Evolutionary conservation across 305 asterid genomes (phyloP), one percentile per base, ranked within the genome.

Genomic region (Fraxinus latifolia): DNA sequence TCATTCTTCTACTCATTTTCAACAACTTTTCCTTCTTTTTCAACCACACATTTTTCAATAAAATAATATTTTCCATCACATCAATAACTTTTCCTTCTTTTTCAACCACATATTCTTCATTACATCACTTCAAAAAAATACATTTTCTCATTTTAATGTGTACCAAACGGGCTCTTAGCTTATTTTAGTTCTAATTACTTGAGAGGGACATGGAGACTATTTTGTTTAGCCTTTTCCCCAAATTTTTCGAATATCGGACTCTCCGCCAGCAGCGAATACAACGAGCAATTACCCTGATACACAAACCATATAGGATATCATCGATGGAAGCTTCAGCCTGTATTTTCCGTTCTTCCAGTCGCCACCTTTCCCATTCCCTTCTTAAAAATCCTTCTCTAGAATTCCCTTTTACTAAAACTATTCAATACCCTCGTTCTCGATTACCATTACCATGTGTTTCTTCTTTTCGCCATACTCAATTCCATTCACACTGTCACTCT

Each of bases 321-420:
- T 14, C 81, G 76, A 91, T 91, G 95, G 93, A 89, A 85, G 85
- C 91, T 76, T 86, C 92, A 6, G 83, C 89, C 36, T 87, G 91
- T 86, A 47, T 89, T 83, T 80, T 86, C 87, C 80, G 78, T 53
- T 82, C 78, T 87, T 68, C 91, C 47, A 34, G 77, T 72, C 88
- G 89, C 83, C 89, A 85, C 34, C 75, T 86, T 23, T 31, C 84
- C 82, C 79, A 25, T 44, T 65, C 79, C 75, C 84, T 50, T 74
- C 81, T 53, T 65, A 85, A 70, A 77, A 21, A 53, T 53, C 23
- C 8, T 53, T 53, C 58, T 47, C 19, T 47, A 0, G 19, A 47
- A 14, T 47, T 53, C 62, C 9, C 23, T 4, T 53, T 53, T n/a
- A 53, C 9, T 4, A 15, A 15, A 53, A 53, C 19, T 65, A 53